These are phyloP conservation scores for Debaryomyces hansenii DNA, from an alignment of 805 yeast genomes.

Conservation along the genomic window DNA sequence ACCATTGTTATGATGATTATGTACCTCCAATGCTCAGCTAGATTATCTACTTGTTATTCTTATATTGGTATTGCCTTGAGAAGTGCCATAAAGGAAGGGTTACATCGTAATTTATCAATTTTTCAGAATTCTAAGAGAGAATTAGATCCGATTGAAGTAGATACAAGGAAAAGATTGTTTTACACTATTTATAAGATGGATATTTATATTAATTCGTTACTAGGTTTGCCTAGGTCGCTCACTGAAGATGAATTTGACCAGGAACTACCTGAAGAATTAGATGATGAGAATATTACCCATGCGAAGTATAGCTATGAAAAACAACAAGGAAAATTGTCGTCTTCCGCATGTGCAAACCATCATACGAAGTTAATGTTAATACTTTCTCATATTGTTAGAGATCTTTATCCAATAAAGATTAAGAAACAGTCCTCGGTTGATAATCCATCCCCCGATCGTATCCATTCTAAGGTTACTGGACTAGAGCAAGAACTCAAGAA, in stretches of 20 bases:
- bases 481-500: constrained; percentile 67
- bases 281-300: constrained; percentile 81
- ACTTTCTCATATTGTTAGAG: constrained; percentile 67
- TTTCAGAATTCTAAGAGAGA: constrained; percentile 49
- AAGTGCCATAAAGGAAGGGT: constrained; percentile 78
- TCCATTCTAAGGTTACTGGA: constrained; percentile 50
- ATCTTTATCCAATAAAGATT: constrained; percentile 71
- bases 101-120: constrained; percentile 66
- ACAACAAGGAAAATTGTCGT: constrained; percentile 56
- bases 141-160: constrained; percentile 74
- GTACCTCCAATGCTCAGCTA: constrained; percentile 84
- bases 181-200: constrained; percentile 93
- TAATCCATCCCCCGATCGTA: constrained; percentile 29
- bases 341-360: constrained; percentile 79
- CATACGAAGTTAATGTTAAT: constrained; percentile 77
- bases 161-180: constrained; percentile 79
- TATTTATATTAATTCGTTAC: constrained; percentile 79
- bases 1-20: constrained; percentile 83
- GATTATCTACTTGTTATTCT: constrained; percentile 83
- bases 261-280: constrained; percentile 78
- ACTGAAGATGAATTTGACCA: constrained; percentile 83
- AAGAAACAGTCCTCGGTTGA: constrained; percentile 14
- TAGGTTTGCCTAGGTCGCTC: constrained; percentile 81
- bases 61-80: constrained; percentile 86
- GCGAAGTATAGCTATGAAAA: constrained; percentile 50